A percentile compares a stretch with the other conserved stretches of the same genome.
Conservation (phyloP, 805 yeast species). For the Saccharomyces eubayanus region DNA sequence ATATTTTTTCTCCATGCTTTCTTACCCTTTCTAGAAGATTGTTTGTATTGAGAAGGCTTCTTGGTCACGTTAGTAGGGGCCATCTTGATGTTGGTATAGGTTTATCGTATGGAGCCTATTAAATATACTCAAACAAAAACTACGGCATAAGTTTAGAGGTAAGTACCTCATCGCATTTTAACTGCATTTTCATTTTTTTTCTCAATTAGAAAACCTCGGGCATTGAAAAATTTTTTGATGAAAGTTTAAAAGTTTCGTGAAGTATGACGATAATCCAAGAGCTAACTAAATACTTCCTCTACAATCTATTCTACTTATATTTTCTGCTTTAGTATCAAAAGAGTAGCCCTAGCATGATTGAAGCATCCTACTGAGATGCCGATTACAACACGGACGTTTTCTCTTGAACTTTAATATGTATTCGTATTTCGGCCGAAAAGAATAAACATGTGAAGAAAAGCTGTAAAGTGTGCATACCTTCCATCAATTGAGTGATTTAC, state of each 20-base stretch:
- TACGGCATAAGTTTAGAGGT: background rate
- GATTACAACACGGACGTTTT: too few species aligned
- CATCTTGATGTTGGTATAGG: conserved; percentile 7
- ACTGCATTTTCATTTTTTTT: background rate
- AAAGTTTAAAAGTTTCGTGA: background rate
- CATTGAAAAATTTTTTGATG: background rate
- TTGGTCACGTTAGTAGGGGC: conserved; percentile 10
- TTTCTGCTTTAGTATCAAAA: background rate
- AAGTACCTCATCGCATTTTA: background rate
- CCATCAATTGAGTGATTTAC: background rate
- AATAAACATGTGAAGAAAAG: background rate
- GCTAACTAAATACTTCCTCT: background rate
- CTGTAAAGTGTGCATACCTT: background rate
- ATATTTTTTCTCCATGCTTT: conserved; percentile 95
- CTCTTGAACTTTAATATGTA: too few species aligned
- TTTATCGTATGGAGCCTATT: background rate
- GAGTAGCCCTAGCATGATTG: too few species aligned
- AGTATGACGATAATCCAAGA: background rate
- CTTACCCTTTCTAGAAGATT: conserved; percentile 85
- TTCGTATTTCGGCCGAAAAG: too few species aligned
- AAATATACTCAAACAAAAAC: background rate
- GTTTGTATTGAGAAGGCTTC: conserved; percentile 54
- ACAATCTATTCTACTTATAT: background rate
- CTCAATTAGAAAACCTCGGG: background rate
- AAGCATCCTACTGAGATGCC: too few species aligned